These are phyloP conservation scores for Scutellaria minor DNA, from an alignment of 257 asterid species.

Conservation along the genomic window DNA sequence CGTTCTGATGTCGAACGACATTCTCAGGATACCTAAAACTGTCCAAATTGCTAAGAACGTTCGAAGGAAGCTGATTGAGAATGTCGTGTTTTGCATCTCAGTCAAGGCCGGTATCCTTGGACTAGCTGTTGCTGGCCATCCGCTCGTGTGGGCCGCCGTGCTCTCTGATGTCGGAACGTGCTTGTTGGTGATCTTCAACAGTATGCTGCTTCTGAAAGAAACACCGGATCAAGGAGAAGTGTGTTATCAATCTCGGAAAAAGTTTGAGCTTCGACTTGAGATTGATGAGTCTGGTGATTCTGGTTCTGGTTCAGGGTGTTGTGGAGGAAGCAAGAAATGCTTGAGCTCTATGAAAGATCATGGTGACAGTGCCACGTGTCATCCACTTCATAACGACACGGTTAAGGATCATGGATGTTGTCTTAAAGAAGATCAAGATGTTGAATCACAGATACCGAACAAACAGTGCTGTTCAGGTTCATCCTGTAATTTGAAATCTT, in stretches of 20 bases:
- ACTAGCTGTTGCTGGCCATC: slow-evolving; percentile 2
- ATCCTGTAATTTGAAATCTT: no score
- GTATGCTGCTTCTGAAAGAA: slow-evolving; percentile 4
- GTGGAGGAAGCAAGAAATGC: background rate
- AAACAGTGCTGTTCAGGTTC: no score
- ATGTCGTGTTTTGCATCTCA: slow-evolving; percentile 3
- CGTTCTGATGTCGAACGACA: slow-evolving; percentile 13
- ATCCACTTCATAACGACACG: background rate
- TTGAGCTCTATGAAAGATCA: background rate
- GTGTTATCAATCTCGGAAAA: slow-evolving; percentile 8
- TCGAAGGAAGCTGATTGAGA: slow-evolving; percentile 3
- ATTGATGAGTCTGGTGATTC: background rate
- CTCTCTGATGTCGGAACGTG: slow-evolving; percentile 4
- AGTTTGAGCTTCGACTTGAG: background rate
- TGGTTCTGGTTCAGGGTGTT: background rate
- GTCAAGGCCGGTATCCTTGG: background rate
- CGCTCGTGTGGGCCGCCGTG: background rate
- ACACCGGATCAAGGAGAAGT: background rate
- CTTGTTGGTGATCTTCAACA: background rate
- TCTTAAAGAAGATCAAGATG: background rate
- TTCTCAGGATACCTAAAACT: background rate
- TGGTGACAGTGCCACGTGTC: background rate
- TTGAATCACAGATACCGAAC: no score
- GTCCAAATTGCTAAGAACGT: background rate
- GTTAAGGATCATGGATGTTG: background rate